Base-by-base conservation (phyloP, 1,139 yeast genomes). In the Hyphopichia buzzinii region DNA sequence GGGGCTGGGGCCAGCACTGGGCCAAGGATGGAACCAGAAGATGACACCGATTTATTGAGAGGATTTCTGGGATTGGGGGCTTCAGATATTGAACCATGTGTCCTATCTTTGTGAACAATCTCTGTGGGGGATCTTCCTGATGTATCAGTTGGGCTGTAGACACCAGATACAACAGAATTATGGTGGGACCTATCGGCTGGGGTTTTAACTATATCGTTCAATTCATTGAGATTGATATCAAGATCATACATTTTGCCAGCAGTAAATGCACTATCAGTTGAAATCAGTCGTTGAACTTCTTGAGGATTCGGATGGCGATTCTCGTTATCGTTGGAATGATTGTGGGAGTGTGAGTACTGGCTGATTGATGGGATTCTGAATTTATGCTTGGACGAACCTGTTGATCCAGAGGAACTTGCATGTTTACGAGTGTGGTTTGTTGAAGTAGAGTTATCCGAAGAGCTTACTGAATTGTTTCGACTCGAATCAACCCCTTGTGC, bases 171-270 rank as follows among this genome's bases (percentile, higher is more conserved):
- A 3, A 46, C 17, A 8, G 32, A 29, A 12, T 29, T 23, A 21
- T 33, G 23, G 39, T 32, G 41, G 34, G 29, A 43, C 23, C 49
- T 47, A 12, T 28, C 30, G 4, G 41, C 34, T 7, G 63, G 59
- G 2, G 60, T 47, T 40, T 65, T 71, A 16, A 79, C 64, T 33
- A 79, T 77, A 8, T 79, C 81, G 28, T 67, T 63, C 74, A 79
- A 72, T 44, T 77, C 78, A 36, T 64, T 64, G 30, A 73, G 51
- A 41, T 74, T 73, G 38, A 77, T 66, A 42, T 76, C 77, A 31
- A 77, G 61, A 38, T 69, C 67, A 40, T 69, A 66, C 4, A 33
- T 29, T 24, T 33, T 29, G 16, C 23, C 26, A 3, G 15, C 16
- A 13, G 22, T 12, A 17, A 32, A 25, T 8, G 25, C 34, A 23